Evolutionary conservation across 495 filamentous ascomycete species (phyloP).

Genomic region (Penicillium steckii): DNA sequence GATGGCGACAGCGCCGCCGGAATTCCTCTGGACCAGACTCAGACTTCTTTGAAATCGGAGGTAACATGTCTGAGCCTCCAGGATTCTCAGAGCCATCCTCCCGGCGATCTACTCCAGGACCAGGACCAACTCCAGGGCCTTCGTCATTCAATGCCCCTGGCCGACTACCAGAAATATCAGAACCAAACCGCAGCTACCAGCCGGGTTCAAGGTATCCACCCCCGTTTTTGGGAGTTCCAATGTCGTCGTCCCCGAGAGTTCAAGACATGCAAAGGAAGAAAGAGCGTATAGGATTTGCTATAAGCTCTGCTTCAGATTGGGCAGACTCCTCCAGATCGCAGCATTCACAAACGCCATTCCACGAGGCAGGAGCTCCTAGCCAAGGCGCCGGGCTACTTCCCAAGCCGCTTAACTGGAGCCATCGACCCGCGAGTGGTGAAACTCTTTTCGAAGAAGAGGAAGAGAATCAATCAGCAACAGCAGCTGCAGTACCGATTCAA

Average conservation of each 20-base stretch:
- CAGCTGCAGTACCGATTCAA: not conserved
- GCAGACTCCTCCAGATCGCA: conserved; percentile 23
- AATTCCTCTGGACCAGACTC: conserved; percentile 15
- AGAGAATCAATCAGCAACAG: conserved; percentile 3
- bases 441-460: conserved; percentile 44
- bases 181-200: conserved; percentile 6
- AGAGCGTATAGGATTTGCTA: conserved; percentile 27
- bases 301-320: conserved; percentile 34
- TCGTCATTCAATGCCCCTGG: not conserved
- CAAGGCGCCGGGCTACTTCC: conserved; percentile 30
- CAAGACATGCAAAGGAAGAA: conserved; percentile 1
- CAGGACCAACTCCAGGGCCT: conserved; percentile 16
- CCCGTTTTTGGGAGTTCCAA: conserved; percentile 15
- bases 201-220: conserved; percentile 19
- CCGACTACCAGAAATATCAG: conserved; percentile 11
- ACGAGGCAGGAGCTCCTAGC: conserved; percentile 29
- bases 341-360: conserved; percentile 35
- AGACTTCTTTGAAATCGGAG: conserved; percentile 45
- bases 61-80: conserved; percentile 40
- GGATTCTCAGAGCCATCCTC: conserved; percentile 30
- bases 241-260: not conserved
- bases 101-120: conserved; percentile 9
- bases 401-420: conserved; percentile 37
- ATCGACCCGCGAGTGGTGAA: conserved; percentile 32
- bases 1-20: conserved; percentile 23